Evolutionary conservation across 2,329 filamentous ascomycete species (phyloP), one percentile per base, ranked within the genome.

Genomic region (Arthrobotrys pseudoclavata): DNA sequence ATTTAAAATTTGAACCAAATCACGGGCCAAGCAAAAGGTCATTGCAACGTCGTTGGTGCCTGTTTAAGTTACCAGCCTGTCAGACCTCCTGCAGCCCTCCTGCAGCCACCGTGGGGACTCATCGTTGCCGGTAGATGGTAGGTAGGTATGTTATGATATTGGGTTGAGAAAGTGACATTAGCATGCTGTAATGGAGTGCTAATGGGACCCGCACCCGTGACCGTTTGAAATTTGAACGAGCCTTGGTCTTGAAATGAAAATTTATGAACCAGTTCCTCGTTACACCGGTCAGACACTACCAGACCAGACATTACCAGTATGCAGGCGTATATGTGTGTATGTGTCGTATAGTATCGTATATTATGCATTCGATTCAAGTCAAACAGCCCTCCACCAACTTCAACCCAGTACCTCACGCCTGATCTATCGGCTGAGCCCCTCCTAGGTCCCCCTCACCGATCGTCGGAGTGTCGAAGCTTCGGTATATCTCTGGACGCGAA

Each of bases 11-110:
- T 57, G 20, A 9, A 60, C 29, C 42, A 40, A 34, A 15, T 15
- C 31, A 57, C 52, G 52, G 52, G 52, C 52, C 31, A 37, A 57
- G 18, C n/a, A 4, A 22, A 26, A 42, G 31, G 55, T 13, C 55
- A 42, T 42, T 60, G 31, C 34, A 60, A 60, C 34, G 3, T 42
- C 20, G 34, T 42, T 63, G 69, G 53, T 66, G 69, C 69, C 69
- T 74, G 69, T 45, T 60, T 50, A 67, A 66, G 31, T 37, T 53
- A 66, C 67, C 69, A 60, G 62, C 57, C 68, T 64, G 40, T 13
- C 29, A 22, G n/a, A n/a, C 42, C 42, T 45, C 45, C 68, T 48
- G 55, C 57, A 66, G 50, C 48, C 50, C n/a, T 48, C 48, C 12
- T 66, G 50, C 69, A 61, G 40, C 24, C 26, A 18, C 18, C 34